Percentiles rank a stretch among this genome's conserved stretches.
Conservation (phyloP, 2,329 filamentous ascomycete genomes). For the Pseudogymnoascus sp. region DNA sequence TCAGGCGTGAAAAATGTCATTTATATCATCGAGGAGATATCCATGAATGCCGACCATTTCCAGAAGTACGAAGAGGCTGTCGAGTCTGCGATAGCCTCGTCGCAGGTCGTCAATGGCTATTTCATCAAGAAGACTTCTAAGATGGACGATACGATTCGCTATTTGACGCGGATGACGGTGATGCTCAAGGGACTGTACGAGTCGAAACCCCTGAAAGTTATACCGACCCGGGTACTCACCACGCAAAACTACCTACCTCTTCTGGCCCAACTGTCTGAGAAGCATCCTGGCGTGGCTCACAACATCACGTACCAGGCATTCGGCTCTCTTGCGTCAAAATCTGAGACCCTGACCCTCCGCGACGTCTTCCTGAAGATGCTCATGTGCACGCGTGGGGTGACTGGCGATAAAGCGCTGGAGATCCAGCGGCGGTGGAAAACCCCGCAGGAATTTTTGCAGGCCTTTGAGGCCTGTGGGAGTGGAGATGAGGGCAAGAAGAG, state of each 20-base stretch:
- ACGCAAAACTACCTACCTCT: slow-evolving; percentile 58
- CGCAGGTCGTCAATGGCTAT: slow-evolving; percentile 70
- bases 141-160: slow-evolving; percentile 71
- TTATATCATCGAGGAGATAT: slow-evolving; percentile 70
- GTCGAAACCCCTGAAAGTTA: slow-evolving; percentile 47
- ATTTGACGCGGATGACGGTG: slow-evolving; percentile 64
- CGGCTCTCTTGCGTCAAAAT: slow-evolving; percentile 66
- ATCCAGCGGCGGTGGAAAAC: slow-evolving; percentile 75
- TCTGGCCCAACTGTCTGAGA: slow-evolving; percentile 50
- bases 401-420: slow-evolving; percentile 70
- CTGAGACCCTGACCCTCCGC: slow-evolving; percentile 62
- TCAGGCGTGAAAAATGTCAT: slow-evolving; percentile 70
- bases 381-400: slow-evolving; percentile 70
- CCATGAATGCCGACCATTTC: slow-evolving; percentile 47
- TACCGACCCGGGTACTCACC: slow-evolving; percentile 58
- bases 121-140: slow-evolving; percentile 70
- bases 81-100: slow-evolving; percentile 65
- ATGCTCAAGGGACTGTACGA: slow-evolving; percentile 61
- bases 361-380: slow-evolving; percentile 80
- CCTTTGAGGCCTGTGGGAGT: slow-evolving; percentile 51
- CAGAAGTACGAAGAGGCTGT: slow-evolving; percentile 59
- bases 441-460: slow-evolving; percentile 62
- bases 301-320: slow-evolving; percentile 66
- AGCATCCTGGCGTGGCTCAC: slow-evolving; percentile 43
- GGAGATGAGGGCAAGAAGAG: slow-evolving; percentile 41